Percentiles rank a stretch among this genome's conserved stretches.
These are phyloP conservation scores for Didymella lethalis DNA, from an alignment of 2,329 filamentous ascomycete species.

Conservation along the genomic window DNA sequence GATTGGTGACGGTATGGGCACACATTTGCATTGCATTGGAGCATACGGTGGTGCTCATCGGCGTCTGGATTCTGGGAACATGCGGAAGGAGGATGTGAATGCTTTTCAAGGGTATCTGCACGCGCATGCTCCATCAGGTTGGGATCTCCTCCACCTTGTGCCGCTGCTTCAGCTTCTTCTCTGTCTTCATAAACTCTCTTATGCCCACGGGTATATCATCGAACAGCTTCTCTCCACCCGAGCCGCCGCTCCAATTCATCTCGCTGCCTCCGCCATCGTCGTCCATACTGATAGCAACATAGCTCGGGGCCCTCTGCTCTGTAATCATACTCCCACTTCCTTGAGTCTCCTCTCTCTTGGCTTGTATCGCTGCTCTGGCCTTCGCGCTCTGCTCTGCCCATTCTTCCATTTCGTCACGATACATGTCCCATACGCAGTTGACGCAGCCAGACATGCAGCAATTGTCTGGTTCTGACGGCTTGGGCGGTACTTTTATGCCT, in stretches of 20 bases:
- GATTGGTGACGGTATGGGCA: neutral
- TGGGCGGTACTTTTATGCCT: slow-evolving; percentile 82
- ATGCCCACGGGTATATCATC: slow-evolving; percentile 88
- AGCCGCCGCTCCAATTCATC: slow-evolving; percentile 64
- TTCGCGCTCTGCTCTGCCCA: slow-evolving; percentile 74
- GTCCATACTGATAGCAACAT: slow-evolving; percentile 71
- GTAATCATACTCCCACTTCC: slow-evolving; percentile 48
- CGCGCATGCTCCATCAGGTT: slow-evolving; percentile 24
- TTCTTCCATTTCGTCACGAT: slow-evolving; percentile 88
- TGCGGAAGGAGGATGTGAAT: slow-evolving; percentile 12
- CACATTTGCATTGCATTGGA: slow-evolving; percentile 16
- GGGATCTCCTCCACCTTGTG: slow-evolving; percentile 66
- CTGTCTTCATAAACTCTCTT: slow-evolving; percentile 94
- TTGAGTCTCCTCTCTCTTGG: slow-evolving; percentile 37
- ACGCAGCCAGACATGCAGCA: slow-evolving; percentile 99
- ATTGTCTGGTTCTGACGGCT: slow-evolving; percentile 90
- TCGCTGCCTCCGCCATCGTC: slow-evolving; percentile 81
- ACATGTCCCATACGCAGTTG: slow-evolving; percentile 95
- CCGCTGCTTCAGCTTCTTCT: slow-evolving; percentile 85
- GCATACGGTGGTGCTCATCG: slow-evolving; percentile 14
- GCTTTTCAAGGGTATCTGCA: slow-evolving; percentile 24
- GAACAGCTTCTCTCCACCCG: slow-evolving; percentile 72
- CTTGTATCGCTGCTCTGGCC: slow-evolving; percentile 64
- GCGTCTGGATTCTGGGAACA: slow-evolving; percentile 9
- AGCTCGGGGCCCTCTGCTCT: slow-evolving; percentile 54